A percentile compares a stretch with the other conserved stretches of the same genome.
Evolutionary conservation across 2,329 filamentous ascomycete genomes (phyloP).

Genomic region (Fusarium poae): DNA sequence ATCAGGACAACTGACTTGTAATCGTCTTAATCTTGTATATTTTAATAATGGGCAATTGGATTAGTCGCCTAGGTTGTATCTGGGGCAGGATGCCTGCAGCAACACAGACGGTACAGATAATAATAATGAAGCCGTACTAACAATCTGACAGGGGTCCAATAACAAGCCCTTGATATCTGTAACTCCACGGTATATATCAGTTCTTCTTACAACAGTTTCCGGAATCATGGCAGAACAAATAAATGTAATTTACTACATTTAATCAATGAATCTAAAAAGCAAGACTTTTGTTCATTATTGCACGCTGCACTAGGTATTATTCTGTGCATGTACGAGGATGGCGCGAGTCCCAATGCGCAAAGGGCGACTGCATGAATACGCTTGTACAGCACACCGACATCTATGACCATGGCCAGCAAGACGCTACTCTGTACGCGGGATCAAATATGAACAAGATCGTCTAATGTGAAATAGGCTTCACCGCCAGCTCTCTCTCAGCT

Average conservation of each 20-base stretch:
- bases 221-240: background rate
- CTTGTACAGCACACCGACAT: conserved; percentile 41
- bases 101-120: too few species aligned
- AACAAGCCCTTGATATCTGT: background rate
- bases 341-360: conserved; percentile 17
- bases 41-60: background rate
- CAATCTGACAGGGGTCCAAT: background rate
- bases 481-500: conserved; percentile 39
- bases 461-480: conserved; percentile 19
- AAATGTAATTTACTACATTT: background rate
- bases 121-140: background rate
- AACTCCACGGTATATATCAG: background rate
- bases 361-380: conserved; percentile 26
- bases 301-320: background rate
- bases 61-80: conserved; percentile 3
- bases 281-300: background rate
- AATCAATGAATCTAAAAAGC: background rate
- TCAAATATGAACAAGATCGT: conserved; percentile 27
- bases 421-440: conserved; percentile 14
- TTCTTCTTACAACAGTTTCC: background rate
- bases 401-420: conserved; percentile 19
- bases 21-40: conserved; percentile 8
- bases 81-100: conserved; percentile 20
- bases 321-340: conserved; percentile 13
- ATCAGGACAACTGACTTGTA: background rate